Base-by-base conservation (phyloP, 805 yeast genomes). In the Wickerhamiella sergipiensis region DNA sequence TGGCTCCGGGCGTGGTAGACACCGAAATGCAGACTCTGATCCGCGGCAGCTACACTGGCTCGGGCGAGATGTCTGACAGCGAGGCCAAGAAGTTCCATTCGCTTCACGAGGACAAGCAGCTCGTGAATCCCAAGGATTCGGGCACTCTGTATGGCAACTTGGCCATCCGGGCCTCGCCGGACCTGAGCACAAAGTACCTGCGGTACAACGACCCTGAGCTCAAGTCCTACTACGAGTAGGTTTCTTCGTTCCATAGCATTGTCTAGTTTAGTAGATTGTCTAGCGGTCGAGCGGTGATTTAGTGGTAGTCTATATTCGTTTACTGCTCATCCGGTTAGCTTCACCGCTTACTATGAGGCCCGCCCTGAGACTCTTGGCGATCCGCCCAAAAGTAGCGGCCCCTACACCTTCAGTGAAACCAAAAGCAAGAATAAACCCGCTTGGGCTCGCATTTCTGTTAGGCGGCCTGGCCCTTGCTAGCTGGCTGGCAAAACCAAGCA, bases 1-100 rank as follows among this genome's bases (percentile, higher is more conserved):
- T 92, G 22, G 96, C 95, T 0, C 97, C 97, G 0, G 97, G 98
- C 3, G 95, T 87, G 1, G 97, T 92, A 1, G 86, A 86, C 62
- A 90, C 98, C 1, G 71, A 71, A 19, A 90, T 92, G 97, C 97
- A 92, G 68, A 64, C 57, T 7, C 81, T 79, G 50, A 88, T 90
- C 52, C 78, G 97, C 59, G 82, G 78, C 17, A 72, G 66, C 44
- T 78, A 53, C 45, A 46, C 50, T 38, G 71, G 77, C 55, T 79
- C 80, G 1, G 55, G 59, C 3, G 69, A 70, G 24, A 89, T 89
- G 96, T 70, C 74, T 0, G 67, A 71, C 0, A 79, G 75, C 18
- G 75, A 79, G 3, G 72, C 78, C 55, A 67, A 78, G 48, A 71
- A 81, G 54, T 90, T 90, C 66, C 68, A 72, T 6, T 81, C 80